These are phyloP conservation scores for Nicotiana paniculata DNA, from an alignment of 257 asterid genomes.

Conservation along the genomic window DNA sequence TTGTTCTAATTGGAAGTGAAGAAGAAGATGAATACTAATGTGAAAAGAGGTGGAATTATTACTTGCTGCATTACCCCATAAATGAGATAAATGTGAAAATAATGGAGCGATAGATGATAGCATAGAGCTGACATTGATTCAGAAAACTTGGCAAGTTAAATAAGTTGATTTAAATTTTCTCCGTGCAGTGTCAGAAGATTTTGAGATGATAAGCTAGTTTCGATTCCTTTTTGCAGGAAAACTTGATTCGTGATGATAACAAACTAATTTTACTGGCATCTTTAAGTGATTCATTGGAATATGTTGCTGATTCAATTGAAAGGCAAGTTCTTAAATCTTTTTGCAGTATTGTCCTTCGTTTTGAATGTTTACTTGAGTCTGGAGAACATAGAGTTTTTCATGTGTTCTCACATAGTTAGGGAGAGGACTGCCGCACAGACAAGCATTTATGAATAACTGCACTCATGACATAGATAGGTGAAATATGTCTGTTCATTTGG, in stretches of 20 bases:
- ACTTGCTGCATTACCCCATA: neutral
- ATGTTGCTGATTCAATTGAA: slow-evolving; percentile 91
- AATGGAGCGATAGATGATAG: neutral
- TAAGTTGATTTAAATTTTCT: neutral
- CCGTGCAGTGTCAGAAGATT: neutral
- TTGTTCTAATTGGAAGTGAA: neutral
- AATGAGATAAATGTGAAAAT: slow-evolving; percentile 3
- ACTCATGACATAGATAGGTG: neutral
- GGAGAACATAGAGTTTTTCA: neutral
- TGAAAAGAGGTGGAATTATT: slow-evolving; percentile 1
- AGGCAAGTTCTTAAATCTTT: slow-evolving; percentile 49
- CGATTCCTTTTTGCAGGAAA: slow-evolving; percentile 52
- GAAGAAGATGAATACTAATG: neutral
- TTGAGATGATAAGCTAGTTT: neutral
- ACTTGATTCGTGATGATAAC: slow-evolving; percentile 93
- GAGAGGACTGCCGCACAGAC: neutral
- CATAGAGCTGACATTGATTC: slow-evolving; percentile 2
- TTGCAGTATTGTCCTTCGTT: slow-evolving; percentile 13
- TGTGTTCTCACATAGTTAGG: neutral
- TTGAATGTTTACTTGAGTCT: neutral
- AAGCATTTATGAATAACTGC: neutral
- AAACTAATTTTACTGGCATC: slow-evolving; percentile 90
- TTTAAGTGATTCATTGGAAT: slow-evolving; percentile 93
- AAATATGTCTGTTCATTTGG: neutral
- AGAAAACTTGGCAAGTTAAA: neutral